Percentiles rank a stretch among this genome's conserved stretches.
Conservation (phyloP, 192 early-diverging fungal genomes). For the Podila verticillata region DNA sequence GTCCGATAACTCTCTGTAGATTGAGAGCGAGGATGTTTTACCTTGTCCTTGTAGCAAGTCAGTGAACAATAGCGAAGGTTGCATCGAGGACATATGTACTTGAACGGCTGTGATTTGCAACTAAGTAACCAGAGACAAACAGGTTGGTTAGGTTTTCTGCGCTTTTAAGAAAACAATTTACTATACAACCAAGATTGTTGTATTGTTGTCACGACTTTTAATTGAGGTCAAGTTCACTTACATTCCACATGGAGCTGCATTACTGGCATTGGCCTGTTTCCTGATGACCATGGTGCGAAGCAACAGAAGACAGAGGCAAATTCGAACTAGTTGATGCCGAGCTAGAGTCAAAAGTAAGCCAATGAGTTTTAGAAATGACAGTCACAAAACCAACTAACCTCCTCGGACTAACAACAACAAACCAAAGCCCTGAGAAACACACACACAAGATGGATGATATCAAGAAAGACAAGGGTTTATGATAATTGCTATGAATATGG, state of each 20-base stretch:
- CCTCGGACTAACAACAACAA: no score
- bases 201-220: background rate
- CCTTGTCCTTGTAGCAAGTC: constrained; percentile 68
- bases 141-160: background rate
- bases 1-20: no score
- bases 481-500: background rate
- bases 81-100: constrained; percentile 76
- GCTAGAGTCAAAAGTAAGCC: background rate
- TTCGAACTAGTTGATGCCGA: background rate
- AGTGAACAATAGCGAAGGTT: constrained; percentile 74
- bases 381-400: background rate
- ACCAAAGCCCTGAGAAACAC: no score
- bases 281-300: constrained; percentile 29
- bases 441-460: background rate
- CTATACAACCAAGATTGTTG: background rate
- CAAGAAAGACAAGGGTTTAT: no score
- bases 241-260: constrained; percentile 42
- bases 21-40: background rate
- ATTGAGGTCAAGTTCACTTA: constrained; percentile 2
- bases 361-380: background rate
- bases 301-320: background rate
- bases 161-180: background rate
- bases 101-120: constrained; percentile 62
- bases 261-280: constrained; percentile 21
- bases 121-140: constrained; percentile 28